A percentile compares a stretch with the other conserved stretches of the same genome.
Evolutionary conservation across 345 rosid species (phyloP).

Genomic region (Noccaea bulbosa): DNA sequence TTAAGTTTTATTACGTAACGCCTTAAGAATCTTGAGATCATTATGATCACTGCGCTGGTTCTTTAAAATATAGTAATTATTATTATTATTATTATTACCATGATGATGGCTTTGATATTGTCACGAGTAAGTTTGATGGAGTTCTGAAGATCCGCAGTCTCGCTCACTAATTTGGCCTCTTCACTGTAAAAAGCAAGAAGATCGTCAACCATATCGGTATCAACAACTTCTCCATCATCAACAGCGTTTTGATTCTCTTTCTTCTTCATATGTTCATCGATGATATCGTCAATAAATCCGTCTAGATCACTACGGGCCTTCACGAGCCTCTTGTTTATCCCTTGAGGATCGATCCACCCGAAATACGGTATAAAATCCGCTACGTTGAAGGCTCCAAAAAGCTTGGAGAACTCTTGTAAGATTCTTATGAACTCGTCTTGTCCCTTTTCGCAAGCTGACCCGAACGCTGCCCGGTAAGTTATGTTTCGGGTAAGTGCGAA

Average conservation of each 20-base stretch:
- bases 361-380: constrained; percentile 86
- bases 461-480: constrained; percentile 87
- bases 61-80: background rate
- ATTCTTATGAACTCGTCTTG: constrained; percentile 80
- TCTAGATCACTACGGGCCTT: constrained; percentile 76
- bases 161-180: constrained; percentile 57
- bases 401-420: constrained; percentile 94
- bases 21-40: background rate
- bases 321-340: constrained; percentile 57
- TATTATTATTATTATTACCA: constrained; percentile 59
- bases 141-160: constrained; percentile 67
- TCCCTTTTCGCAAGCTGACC: constrained; percentile 59
- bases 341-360: constrained; percentile 79
- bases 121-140: constrained; percentile 72
- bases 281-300: constrained; percentile 72
- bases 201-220: constrained; percentile 90
- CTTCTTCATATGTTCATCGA: constrained; percentile 78
- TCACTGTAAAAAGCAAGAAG: constrained; percentile 80
- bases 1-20: constrained; percentile 26
- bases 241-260: constrained; percentile 26
- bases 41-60: constrained; percentile 7
- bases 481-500: constrained; percentile 77
- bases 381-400: constrained; percentile 92
- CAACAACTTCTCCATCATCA: constrained; percentile 44
- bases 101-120: constrained; percentile 93